Conservation (phyloP, 2,329 filamentous ascomycete genomes). For the Karstenula rhodostoma region DNA sequence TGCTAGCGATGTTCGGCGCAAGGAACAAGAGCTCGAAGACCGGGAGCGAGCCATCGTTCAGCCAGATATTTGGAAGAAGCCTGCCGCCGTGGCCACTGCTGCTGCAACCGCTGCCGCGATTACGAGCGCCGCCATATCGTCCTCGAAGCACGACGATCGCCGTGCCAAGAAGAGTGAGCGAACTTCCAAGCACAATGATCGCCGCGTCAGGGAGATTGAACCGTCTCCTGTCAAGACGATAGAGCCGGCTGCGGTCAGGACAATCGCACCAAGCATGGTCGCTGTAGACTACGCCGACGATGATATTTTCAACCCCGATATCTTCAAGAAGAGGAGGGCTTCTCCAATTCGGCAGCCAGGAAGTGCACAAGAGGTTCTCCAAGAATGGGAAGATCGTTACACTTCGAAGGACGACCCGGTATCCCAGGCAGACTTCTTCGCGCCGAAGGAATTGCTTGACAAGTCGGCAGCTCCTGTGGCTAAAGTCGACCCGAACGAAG, state of each 20-base stretch:
- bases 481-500: conserved; percentile 53
- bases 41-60: conserved; percentile 45
- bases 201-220: conserved; percentile 33
- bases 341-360: conserved; percentile 25
- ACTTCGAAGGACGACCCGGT: conserved; percentile 39
- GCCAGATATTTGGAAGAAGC: conserved; percentile 47
- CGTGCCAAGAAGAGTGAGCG: conserved; percentile 20
- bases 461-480: conserved; percentile 46
- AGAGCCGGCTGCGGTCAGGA: conserved; percentile 43
- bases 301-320: conserved; percentile 56
- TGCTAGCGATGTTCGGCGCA: conserved; percentile 42
- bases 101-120: conserved; percentile 45
- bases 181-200: conserved; percentile 12
- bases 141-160: conserved; percentile 36
- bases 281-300: conserved; percentile 52
- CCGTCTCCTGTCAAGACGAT: conserved; percentile 45
- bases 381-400: conserved; percentile 55
- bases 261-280: conserved; percentile 46
- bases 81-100: conserved; percentile 47
- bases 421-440: conserved; percentile 58
- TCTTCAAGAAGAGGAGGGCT: conserved; percentile 52
- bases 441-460: conserved; percentile 54
- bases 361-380: conserved; percentile 52
- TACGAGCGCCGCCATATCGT: conserved; percentile 41
- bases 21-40: conserved; percentile 44